Percentiles rank a stretch among this genome's conserved stretches.
These are phyloP conservation scores for Ustilago tritici DNA, from an alignment of 1,284 basidiomycete species.

Conservation along the genomic window DNA sequence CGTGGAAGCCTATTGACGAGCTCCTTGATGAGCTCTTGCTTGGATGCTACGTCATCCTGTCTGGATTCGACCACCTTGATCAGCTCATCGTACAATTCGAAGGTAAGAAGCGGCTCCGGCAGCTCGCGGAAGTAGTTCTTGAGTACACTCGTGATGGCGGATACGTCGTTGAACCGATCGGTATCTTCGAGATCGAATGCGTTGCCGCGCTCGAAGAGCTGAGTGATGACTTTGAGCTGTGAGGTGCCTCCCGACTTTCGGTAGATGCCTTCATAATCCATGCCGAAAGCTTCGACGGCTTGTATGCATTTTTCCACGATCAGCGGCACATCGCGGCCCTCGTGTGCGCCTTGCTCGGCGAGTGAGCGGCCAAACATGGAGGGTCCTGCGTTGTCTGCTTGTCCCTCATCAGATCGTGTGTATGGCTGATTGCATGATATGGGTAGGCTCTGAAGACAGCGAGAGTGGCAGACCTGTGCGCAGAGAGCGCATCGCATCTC, in stretches of 20 bases:
- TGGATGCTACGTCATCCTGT: constrained; percentile 15
- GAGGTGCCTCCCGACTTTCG: constrained; percentile 94
- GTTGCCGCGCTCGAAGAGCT: constrained; percentile 92
- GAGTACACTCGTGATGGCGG: constrained; percentile 93
- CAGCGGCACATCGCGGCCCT: constrained; percentile 81
- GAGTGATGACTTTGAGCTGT: constrained; percentile 91
- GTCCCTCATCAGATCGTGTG: constrained; percentile 51
- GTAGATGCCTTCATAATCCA: constrained; percentile 95
- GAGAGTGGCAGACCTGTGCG: constrained; percentile 59
- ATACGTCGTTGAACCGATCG: constrained; percentile 95
- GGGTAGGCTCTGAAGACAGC: constrained; percentile 59
- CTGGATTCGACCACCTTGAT: constrained; percentile 69
- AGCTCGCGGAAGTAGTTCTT: constrained; percentile 96
- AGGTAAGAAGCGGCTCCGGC: constrained; percentile 90
- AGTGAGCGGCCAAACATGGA: constrained; percentile 92
- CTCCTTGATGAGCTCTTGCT: constrained; percentile 71
- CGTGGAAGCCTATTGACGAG: constrained; percentile 83
- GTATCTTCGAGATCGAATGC: constrained; percentile 88
- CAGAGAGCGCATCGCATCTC: constrained; percentile 79
- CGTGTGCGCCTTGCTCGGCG: constrained; percentile 82
- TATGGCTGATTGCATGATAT: constrained; percentile 61
- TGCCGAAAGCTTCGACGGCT: constrained; percentile 70
- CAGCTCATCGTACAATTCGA: constrained; percentile 90
- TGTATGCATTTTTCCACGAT: constrained; percentile 86
- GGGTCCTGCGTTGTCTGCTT: constrained; percentile 70